Evolutionary conservation across 2,329 filamentous ascomycete species (phyloP).

Genomic region (Chaetomiaceae sp.): DNA sequence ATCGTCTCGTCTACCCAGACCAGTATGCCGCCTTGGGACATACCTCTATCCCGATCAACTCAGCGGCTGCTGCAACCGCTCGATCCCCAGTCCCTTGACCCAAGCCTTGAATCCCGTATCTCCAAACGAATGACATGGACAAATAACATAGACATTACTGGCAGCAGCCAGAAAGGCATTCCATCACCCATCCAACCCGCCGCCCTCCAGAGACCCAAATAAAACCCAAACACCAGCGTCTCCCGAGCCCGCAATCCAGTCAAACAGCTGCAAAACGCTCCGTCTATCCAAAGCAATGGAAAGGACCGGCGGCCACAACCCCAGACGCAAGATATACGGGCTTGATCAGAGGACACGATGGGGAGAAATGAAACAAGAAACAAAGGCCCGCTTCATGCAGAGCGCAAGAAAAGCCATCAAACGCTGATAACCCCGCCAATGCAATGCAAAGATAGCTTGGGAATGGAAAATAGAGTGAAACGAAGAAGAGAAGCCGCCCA

Average conservation of each 20-base stretch:
- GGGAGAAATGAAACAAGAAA: not conserved
- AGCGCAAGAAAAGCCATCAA: not conserved
- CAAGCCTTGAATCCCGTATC: no score
- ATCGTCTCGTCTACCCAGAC: not conserved
- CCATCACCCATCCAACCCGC: not conserved
- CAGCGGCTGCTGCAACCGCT: no score
- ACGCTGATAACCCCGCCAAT: constrained; percentile 4
- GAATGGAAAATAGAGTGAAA: not conserved
- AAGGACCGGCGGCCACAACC: not conserved
- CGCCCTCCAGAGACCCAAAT: not conserved
- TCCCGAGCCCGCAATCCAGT: no score
- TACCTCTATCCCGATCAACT: no score
- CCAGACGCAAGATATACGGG: not conserved
- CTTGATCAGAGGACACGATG: not conserved
- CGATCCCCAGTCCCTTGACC: no score
- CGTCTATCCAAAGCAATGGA: not conserved
- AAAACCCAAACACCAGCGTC: not conserved
- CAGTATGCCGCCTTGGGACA: no score
- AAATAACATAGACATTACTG: constrained; percentile 19
- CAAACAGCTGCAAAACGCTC: no score
- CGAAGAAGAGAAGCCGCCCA: not conserved
- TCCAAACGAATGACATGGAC: constrained; percentile 4
- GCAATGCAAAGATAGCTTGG: constrained; percentile 2
- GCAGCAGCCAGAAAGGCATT: constrained; percentile 6
- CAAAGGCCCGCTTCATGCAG: constrained; percentile 5